These are phyloP conservation scores for Westerdykella ornata DNA, from an alignment of 2,329 filamentous ascomycete genomes.

Conservation along the genomic window DNA sequence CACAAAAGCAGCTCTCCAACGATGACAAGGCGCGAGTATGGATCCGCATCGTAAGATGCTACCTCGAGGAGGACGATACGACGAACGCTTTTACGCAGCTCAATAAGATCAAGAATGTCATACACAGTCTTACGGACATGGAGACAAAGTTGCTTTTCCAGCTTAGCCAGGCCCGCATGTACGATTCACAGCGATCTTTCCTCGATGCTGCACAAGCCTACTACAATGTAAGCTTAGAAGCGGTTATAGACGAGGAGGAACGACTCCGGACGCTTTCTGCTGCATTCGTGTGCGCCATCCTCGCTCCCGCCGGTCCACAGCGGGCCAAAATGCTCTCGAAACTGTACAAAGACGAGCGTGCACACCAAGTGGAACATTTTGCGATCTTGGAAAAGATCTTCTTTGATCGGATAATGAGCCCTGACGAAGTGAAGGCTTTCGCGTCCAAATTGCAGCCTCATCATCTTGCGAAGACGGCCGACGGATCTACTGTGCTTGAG, in stretches of 20 bases:
- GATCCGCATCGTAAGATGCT: constrained; percentile 91
- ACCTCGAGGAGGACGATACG: constrained; percentile 88
- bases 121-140: constrained; percentile 68
- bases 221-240: constrained; percentile 74
- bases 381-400: constrained; percentile 97
- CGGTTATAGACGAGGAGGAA: constrained; percentile 77
- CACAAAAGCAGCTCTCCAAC: constrained; percentile 75
- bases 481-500: constrained; percentile 86
- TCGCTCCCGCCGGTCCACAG: constrained; percentile 83
- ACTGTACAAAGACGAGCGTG: constrained; percentile 89
- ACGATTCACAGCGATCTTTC: constrained; percentile 85
- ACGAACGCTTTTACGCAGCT: constrained; percentile 78
- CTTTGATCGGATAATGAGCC: constrained; percentile 73
- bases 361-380: constrained; percentile 68
- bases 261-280: constrained; percentile 76
- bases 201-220: constrained; percentile 82
- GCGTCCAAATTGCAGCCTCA: constrained; percentile 73
- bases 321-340: constrained; percentile 73
- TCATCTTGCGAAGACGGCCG: constrained; percentile 81
- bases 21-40: constrained; percentile 78
- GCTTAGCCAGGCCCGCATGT: constrained; percentile 85
- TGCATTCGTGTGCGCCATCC: constrained; percentile 84
- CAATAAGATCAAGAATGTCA: constrained; percentile 91
- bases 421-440: constrained; percentile 80
- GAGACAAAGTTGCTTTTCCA: constrained; percentile 77